These are phyloP conservation scores for Xylaria sp. DNA, from an alignment of 2,329 filamentous ascomycete genomes.

Conservation along the genomic window DNA sequence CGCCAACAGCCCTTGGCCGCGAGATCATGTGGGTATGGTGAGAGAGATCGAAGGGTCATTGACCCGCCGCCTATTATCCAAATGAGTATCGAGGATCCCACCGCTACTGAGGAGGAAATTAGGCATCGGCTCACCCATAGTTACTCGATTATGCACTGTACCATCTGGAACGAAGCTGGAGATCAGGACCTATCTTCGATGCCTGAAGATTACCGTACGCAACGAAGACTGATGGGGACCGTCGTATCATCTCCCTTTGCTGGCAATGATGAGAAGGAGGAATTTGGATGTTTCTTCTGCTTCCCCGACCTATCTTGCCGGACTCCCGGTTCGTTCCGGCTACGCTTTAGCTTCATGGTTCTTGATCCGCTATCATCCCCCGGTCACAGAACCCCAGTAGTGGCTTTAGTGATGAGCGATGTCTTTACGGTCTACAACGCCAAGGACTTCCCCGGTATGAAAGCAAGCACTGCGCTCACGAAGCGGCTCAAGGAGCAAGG, in stretches of 20 bases:
- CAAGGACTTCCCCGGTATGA: conserved; percentile 83
- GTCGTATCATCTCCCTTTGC: conserved; percentile 72
- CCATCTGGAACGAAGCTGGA: conserved; percentile 65
- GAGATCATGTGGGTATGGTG: conserved; percentile 76
- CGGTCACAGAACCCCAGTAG: conserved; percentile 47
- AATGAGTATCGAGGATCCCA: conserved; percentile 58
- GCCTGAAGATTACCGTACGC: conserved; percentile 66
- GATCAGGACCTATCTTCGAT: conserved; percentile 64
- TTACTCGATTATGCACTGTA: conserved; percentile 69
- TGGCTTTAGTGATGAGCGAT: conserved; percentile 55
- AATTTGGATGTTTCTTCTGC: conserved; percentile 78
- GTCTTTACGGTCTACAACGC: conserved; percentile 77
- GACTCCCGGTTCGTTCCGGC: conserved; percentile 68
- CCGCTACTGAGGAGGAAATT: conserved; percentile 49
- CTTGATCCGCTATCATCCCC: conserved; percentile 58
- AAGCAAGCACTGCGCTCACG: conserved; percentile 67
- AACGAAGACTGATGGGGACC: conserved; percentile 73
- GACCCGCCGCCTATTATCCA: conserved; percentile 81
- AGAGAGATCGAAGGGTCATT: conserved; percentile 74
- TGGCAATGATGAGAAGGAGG: conserved; percentile 65
- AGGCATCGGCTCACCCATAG: conserved; percentile 51
- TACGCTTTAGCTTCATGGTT: conserved; percentile 68
- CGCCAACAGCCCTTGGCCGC: conserved; percentile 75
- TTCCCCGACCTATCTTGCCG: conserved; percentile 78
- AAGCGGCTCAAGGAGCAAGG: conserved; percentile 72